These are phyloP conservation scores for Cymbidium sinense DNA, from an alignment of 106 monocot species.

Conservation along the genomic window DNA sequence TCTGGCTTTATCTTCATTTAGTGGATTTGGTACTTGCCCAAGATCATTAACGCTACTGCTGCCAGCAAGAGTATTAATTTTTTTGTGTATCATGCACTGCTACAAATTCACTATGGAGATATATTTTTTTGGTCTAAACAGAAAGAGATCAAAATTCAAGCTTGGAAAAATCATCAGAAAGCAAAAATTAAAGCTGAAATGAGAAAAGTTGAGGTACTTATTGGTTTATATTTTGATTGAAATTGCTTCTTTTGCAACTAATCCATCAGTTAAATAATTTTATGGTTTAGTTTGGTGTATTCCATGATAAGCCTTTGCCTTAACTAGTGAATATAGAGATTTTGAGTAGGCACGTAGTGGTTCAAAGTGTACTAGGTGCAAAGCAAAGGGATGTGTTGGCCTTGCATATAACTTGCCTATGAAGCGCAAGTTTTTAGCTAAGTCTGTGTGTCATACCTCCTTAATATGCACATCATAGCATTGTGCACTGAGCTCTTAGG, in stretches of 20 bases:
- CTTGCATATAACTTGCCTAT: too few species aligned
- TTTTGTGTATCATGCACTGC: not conserved
- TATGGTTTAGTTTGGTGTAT: not conserved
- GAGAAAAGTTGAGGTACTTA: conserved; percentile 42
- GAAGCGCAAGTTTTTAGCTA: too few species aligned
- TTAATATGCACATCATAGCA: too few species aligned
- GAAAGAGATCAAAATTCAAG: conserved; percentile 46
- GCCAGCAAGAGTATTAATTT: not conserved
- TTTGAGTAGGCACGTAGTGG: too few species aligned
- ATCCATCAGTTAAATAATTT: not conserved
- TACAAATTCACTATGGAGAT: not conserved
- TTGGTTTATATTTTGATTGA: not conserved
- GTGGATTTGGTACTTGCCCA: not conserved
- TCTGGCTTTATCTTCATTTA: not conserved
- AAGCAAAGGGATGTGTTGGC: too few species aligned
- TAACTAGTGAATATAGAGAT: too few species aligned
- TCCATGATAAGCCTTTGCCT: not conserved
- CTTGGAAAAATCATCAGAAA: conserved; percentile 56
- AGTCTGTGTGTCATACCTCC: too few species aligned
- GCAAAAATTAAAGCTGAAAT: conserved; percentile 53
- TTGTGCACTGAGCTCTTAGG: too few species aligned
- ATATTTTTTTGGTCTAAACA: conserved; percentile 33
- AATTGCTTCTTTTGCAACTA: not conserved
- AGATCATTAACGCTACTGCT: not conserved
- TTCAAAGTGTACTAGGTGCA: too few species aligned